A percentile compares a stretch with the other conserved stretches of the same genome.
phyloP scores from a whole-genome alignment of 768 basidiomycete species.

The Xerocomellus amylosporus region DNA sequence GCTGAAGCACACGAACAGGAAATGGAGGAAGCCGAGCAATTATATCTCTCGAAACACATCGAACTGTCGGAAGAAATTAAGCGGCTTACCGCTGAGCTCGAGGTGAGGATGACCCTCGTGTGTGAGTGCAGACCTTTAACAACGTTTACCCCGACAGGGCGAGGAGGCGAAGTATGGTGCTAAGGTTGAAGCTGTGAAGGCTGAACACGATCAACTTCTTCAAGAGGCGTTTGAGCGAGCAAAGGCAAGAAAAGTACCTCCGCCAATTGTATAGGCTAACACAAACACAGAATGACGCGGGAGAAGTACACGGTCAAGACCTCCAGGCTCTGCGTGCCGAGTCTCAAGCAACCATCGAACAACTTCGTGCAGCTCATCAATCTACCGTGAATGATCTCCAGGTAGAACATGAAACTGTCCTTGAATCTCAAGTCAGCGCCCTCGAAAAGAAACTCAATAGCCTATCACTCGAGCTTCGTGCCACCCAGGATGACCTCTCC shows the following conservation, averaged over 20 bases:
- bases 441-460: constrained; percentile 63
- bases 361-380: constrained; percentile 63
- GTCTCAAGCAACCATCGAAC: constrained; percentile 64
- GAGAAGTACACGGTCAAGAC: constrained; percentile 62
- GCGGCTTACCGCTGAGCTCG: constrained; percentile 56
- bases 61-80: constrained; percentile 55
- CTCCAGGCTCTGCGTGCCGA: constrained; percentile 66
- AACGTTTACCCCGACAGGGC: constrained; percentile 39
- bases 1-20: constrained; percentile 46
- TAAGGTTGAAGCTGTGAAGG: constrained; percentile 64
- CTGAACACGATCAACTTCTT: constrained; percentile 58
- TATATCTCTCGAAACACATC: constrained; percentile 46
- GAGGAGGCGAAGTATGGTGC: constrained; percentile 67
- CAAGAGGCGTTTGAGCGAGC: constrained; percentile 74
- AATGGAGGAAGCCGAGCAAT: constrained; percentile 53
- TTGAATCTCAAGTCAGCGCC: constrained; percentile 54
- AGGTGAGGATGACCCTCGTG: constrained; percentile 43
- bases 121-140: background rate
- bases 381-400: constrained; percentile 58
- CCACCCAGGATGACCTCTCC: constrained; percentile 77
- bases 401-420: constrained; percentile 57
- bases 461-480: constrained; percentile 71
- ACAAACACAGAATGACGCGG: constrained; percentile 62
- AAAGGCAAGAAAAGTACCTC: constrained; percentile 48
- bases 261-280: constrained; percentile 6